A percentile compares a stretch with the other conserved stretches of the same genome.
Evolutionary conservation across 768 basidiomycete genomes (phyloP).

Genomic region (Lactarius deliciosus): DNA sequence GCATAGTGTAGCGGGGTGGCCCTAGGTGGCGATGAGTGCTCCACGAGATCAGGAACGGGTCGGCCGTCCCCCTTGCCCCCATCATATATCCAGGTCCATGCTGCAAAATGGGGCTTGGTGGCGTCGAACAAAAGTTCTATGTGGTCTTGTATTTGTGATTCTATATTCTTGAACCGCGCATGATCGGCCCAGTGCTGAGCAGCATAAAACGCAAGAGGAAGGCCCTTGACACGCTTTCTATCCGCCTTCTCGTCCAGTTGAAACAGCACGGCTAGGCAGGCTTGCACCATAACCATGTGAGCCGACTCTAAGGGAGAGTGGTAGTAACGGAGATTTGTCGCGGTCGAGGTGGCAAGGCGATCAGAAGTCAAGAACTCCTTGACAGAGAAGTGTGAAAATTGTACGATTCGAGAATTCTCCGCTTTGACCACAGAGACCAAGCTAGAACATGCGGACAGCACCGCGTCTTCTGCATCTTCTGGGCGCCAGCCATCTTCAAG

Average conservation of each 20-base stretch:
- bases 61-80: neutral
- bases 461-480: neutral
- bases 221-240: neutral
- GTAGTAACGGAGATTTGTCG: neutral
- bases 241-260: neutral
- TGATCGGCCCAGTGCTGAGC: neutral
- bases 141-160: neutral
- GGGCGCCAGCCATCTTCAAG: neutral
- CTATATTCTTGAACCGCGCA: neutral
- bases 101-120: neutral
- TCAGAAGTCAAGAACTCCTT: conserved; percentile 15
- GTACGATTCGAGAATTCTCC: neutral
- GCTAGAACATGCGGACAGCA: conserved; percentile 5
- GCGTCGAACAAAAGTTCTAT: neutral
- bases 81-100: conserved; percentile 4
- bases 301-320: neutral
- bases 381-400: conserved; percentile 8
- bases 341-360: neutral
- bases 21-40: neutral
- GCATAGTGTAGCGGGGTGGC: conserved; percentile 2
- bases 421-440: neutral
- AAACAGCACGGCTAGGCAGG: neutral
- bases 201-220: neutral
- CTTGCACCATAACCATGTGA: neutral
- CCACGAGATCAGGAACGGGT: no score